Percentiles rank a stretch among this genome's conserved stretches.
Conservation (phyloP, 176 grass and related monocot genomes). For the Cenchrus americanus region DNA sequence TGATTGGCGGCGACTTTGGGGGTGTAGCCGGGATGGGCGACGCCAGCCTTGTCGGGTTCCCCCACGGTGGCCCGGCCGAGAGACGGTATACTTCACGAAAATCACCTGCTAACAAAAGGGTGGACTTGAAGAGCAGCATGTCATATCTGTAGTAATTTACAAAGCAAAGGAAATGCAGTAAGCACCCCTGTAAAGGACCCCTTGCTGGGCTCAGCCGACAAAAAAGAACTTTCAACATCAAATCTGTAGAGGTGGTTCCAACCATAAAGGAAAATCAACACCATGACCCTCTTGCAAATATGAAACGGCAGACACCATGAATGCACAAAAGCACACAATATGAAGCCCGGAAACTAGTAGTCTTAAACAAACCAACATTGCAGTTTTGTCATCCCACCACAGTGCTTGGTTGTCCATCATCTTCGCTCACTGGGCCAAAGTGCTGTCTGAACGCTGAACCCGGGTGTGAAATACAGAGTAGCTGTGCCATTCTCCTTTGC, state of each 20-base stretch:
- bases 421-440: not conserved
- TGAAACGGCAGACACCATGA: not conserved
- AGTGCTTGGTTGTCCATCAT: not conserved
- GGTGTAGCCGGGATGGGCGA: no score
- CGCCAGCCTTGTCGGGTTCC: no score
- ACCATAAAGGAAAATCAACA: not conserved
- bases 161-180: not conserved
- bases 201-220: not conserved
- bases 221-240: slow-evolving; percentile 8
- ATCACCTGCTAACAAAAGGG: not conserved
- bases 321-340: slow-evolving; percentile 34
- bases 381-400: slow-evolving; percentile 14
- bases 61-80: no score
- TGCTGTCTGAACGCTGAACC: not conserved
- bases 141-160: not conserved
- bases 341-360: slow-evolving; percentile 21
- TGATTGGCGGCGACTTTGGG: no score
- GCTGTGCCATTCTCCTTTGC: not conserved
- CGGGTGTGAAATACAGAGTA: not conserved
- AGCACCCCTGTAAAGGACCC: not conserved
- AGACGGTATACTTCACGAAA: not conserved
- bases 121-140: not conserved
- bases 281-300: slow-evolving; percentile 6
- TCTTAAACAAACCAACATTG: slow-evolving; percentile 41
- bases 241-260: slow-evolving; percentile 26